A percentile compares a stretch with the other conserved stretches of the same genome.
Evolutionary conservation across 83 land plant genomes (phyloP).

Genomic region (Thuja plicata): DNA sequence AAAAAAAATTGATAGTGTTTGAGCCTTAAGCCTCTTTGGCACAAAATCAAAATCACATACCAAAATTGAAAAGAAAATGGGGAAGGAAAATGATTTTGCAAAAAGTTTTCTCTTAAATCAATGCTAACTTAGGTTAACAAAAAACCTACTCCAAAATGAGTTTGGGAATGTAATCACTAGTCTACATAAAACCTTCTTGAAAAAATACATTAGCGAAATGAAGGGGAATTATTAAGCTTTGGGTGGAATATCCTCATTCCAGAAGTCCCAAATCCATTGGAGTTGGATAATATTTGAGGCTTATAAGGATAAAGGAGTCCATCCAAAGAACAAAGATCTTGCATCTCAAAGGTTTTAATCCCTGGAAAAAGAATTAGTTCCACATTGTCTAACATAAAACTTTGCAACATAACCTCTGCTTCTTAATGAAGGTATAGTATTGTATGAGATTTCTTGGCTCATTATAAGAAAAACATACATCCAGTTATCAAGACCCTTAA

Average conservation of each 20-base stretch:
- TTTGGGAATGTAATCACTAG: background rate
- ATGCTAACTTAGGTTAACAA: background rate
- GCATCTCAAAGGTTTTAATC: background rate
- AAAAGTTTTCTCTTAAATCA: background rate
- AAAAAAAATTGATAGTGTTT: background rate
- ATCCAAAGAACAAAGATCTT: background rate
- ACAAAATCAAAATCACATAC: background rate
- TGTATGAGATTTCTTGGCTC: background rate
- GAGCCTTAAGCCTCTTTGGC: background rate
- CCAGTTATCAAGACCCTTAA: conserved; percentile 47
- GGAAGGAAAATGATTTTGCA: background rate
- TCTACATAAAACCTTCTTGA: background rate
- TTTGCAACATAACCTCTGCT: background rate
- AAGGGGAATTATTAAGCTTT: background rate
- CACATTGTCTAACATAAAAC: background rate
- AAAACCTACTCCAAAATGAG: background rate
- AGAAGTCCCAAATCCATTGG: background rate
- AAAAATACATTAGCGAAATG: background rate
- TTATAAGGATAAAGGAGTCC: background rate
- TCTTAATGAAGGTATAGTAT: background rate
- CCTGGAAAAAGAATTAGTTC: background rate
- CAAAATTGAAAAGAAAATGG: background rate
- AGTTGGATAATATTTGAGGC: background rate
- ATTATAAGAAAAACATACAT: conserved; percentile 28
- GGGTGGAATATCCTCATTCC: background rate